Evolutionary conservation across 345 rosid species (phyloP).

Genomic region (Brassica napus): Da-Ae NC_063436.1:27733501-27734000

Average conservation of each 20-base stretch:
- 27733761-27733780: conserved; percentile 31
- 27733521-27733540: conserved; percentile 78
- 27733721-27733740: conserved; percentile 50
- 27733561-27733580: conserved; percentile 99
- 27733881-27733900: background rate
- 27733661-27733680: background rate
- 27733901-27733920: conserved; percentile 30
- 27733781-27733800: conserved; percentile 36
- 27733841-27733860: background rate
- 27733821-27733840: conserved; percentile 65
- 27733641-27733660: conserved; percentile 44
- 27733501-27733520: conserved; percentile 46
- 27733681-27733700: conserved; percentile 44
- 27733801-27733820: conserved; percentile 64
- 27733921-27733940: conserved; percentile 68
- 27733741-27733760: conserved; percentile 51
- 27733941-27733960: conserved; percentile 28
- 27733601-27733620: conserved; percentile 88
- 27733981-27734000: background rate
- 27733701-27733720: conserved; percentile 59
- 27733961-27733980: conserved; percentile 12
- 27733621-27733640: conserved; percentile 56
- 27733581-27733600: conserved; percentile 81
- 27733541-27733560: conserved; percentile 86
- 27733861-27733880: background rate